Evolutionary conservation across 169 alveolate species (phyloP).

Genomic region (Plasmodium fragile): DNA sequence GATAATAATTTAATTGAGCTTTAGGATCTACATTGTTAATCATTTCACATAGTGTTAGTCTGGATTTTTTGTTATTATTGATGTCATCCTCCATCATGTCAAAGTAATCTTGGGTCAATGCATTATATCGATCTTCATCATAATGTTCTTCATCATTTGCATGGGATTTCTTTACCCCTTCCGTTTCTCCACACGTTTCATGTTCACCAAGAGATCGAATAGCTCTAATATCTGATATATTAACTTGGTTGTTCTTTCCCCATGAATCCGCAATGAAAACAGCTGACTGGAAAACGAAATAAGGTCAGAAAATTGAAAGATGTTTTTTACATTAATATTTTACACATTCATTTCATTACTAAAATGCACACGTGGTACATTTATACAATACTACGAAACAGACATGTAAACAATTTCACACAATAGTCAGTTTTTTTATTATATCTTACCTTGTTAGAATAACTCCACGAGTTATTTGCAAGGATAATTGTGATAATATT

Average conservation of each 20-base stretch:
- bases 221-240: background rate
- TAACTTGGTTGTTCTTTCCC: background rate
- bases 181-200: background rate
- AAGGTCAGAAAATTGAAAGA: background rate
- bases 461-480: background rate
- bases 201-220: conserved; percentile 11
- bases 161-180: background rate
- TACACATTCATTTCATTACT: background rate
- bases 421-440: background rate
- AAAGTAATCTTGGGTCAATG: conserved; percentile 9
- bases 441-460: conserved; percentile 9
- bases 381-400: background rate
- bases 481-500: conserved; percentile 6
- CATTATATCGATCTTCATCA: conserved; percentile 15
- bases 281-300: background rate
- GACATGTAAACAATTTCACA: background rate
- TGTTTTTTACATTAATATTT: background rate
- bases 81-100: conserved; percentile 23
- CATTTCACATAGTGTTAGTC: background rate
- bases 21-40: background rate
- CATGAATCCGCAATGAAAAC: background rate
- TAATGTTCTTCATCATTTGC: background rate
- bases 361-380: background rate
- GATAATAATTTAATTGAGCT: background rate
- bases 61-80: background rate